Conservation (phyloP, 345 rosid species). For the Moricandia arvensis region DNA sequence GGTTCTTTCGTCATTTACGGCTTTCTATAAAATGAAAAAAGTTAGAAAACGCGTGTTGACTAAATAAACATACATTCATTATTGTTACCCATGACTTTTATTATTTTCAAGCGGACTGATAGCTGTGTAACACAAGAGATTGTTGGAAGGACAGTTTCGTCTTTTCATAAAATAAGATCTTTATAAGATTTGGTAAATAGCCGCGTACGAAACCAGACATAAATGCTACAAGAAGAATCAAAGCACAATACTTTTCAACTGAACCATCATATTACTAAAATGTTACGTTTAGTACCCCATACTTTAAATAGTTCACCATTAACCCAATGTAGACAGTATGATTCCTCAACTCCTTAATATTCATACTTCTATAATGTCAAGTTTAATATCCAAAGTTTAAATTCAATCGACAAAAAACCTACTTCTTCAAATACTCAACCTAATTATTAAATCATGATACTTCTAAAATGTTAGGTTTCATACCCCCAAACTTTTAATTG, state of each 20-base stretch:
- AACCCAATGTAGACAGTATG: not conserved
- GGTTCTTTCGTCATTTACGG: not conserved
- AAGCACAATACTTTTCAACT: not conserved
- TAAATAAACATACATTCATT: not conserved
- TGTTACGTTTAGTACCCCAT: not conserved
- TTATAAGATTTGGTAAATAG: constrained; percentile 16
- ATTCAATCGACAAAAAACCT: not conserved
- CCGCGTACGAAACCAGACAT: constrained; percentile 26
- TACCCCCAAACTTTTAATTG: not conserved
- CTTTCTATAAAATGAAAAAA: not conserved
- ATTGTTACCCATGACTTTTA: constrained; percentile 13
- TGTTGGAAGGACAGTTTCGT: constrained; percentile 32
- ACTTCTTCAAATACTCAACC: not conserved
- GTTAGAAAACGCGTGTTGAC: constrained; percentile 35
- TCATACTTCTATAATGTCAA: not conserved
- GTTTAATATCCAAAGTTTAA: too few relatives aligned
- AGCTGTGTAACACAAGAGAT: not conserved
- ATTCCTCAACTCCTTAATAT: not conserved
- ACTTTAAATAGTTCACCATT: not conserved
- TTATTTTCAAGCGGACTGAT: not conserved
- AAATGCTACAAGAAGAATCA: too few relatives aligned
- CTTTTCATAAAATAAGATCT: constrained; percentile 18
- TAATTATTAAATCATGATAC: not conserved
- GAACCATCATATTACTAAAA: not conserved
- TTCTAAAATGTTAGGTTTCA: not conserved